phyloP scores from a whole-genome alignment of 1,139 yeast genomes.

The Sugiyamaella castrensis region DNA sequence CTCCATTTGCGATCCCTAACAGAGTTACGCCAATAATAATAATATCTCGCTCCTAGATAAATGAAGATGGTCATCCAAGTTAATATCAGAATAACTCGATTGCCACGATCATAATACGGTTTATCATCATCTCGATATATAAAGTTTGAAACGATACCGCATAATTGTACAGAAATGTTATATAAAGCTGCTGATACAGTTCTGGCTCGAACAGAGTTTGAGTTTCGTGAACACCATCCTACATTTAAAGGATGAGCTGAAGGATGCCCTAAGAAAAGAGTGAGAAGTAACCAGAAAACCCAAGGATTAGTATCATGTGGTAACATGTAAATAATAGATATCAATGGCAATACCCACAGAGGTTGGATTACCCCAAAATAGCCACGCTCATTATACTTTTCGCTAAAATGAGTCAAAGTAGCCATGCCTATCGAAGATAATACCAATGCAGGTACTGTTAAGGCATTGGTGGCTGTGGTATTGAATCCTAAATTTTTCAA shows the following conservation, averaged over 20 bases:
- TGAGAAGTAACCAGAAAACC: slow-evolving; percentile 48
- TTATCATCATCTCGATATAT: slow-evolving; percentile 56
- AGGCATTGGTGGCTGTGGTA: slow-evolving; percentile 51
- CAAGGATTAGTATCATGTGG: slow-evolving; percentile 49
- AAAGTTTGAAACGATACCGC: slow-evolving; percentile 49
- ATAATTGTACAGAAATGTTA: slow-evolving; percentile 60
- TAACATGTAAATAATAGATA: slow-evolving; percentile 49
- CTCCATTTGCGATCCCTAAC: too few relatives aligned
- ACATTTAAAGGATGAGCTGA: slow-evolving; percentile 54
- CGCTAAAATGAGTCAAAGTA: slow-evolving; percentile 39
- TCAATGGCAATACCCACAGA: slow-evolving; percentile 39
- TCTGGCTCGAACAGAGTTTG: slow-evolving; percentile 57
- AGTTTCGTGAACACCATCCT: slow-evolving; percentile 59
- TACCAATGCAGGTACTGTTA: slow-evolving; percentile 50
- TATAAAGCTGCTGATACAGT: slow-evolving; percentile 60
- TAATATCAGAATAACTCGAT: too few relatives aligned
- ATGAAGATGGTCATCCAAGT: too few relatives aligned
- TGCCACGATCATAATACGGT: slow-evolving; percentile 59
- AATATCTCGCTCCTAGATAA: too few relatives aligned
- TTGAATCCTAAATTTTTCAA: slow-evolving; percentile 52
- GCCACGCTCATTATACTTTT: slow-evolving; percentile 46
- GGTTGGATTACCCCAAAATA: slow-evolving; percentile 42
- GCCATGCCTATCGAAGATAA: slow-evolving; percentile 39
- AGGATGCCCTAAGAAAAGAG: slow-evolving; percentile 45
- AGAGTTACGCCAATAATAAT: too few relatives aligned